These are phyloP conservation scores for Thalassia testudinum DNA, from an alignment of 116 monocot species.

Conservation along the genomic window DNA sequence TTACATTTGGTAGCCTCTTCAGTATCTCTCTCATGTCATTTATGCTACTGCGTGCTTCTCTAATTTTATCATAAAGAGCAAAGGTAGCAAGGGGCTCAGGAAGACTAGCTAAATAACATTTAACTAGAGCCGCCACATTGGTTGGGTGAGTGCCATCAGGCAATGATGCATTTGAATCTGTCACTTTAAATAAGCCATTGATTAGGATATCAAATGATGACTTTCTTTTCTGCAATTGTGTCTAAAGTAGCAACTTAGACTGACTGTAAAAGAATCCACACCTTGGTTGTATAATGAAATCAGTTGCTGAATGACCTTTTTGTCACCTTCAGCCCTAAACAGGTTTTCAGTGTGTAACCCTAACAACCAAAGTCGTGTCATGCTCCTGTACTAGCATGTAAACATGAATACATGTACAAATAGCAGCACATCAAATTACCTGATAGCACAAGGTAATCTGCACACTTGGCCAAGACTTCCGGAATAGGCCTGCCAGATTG, in stretches of 20 bases:
- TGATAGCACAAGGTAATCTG: conserved; percentile 71
- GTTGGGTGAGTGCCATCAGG: conserved; percentile 59
- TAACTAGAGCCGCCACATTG: conserved; percentile 64
- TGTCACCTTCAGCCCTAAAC: conserved; percentile 78
- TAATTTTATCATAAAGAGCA: conserved; percentile 54
- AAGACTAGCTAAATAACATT: conserved; percentile 83
- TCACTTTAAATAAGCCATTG: conserved; percentile 10
- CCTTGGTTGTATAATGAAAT: conserved; percentile 86
- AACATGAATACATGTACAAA: too few relatives aligned
- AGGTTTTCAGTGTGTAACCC: conserved; percentile 61
- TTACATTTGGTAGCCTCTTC: conserved; percentile 76
- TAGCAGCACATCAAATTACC: conserved; percentile 16
- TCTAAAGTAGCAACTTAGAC: too few relatives aligned
- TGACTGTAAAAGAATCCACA: too few relatives aligned
- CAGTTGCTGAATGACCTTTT: conserved; percentile 45
- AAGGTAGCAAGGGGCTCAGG: conserved; percentile 92
- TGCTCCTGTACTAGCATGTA: too few relatives aligned
- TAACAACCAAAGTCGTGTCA: conserved; percentile 7
- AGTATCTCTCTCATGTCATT: conserved; percentile 65
- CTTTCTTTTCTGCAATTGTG: too few relatives aligned
- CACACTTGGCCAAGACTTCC: conserved; percentile 70
- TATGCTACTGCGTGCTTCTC: conserved; percentile 55
- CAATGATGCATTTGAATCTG: conserved; percentile 76
- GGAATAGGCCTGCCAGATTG: conserved; percentile 56
- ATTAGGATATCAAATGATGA: background rate